A percentile compares a stretch with the other conserved stretches of the same genome.
phyloP scores from a whole-genome alignment of 257 asterid species.

The Ilex aquifolium region DNA sequence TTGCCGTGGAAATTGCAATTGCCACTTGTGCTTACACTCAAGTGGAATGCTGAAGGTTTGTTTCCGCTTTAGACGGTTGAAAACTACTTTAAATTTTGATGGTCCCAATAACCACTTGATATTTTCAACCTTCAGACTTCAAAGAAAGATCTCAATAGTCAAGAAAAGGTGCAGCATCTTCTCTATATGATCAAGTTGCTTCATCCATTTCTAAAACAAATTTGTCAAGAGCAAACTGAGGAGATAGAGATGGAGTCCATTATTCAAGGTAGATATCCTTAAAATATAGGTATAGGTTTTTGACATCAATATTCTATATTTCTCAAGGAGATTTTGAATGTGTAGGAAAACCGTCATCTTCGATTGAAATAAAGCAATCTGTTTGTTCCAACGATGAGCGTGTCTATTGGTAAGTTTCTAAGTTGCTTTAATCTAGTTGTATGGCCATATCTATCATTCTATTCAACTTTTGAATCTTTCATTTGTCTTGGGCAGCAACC shows the following conservation, averaged over 20 bases:
- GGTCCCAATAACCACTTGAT: slow-evolving; percentile 20
- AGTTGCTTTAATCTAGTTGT: slow-evolving; percentile 8
- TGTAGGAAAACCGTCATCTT: slow-evolving; percentile 46
- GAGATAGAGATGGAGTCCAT: slow-evolving; percentile 58
- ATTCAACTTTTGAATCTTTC: slow-evolving; percentile 7
- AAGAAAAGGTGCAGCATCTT: slow-evolving; percentile 57
- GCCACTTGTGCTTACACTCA: slow-evolving; percentile 75
- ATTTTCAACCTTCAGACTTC: slow-evolving; percentile 39
- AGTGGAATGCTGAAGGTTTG: slow-evolving; percentile 50
- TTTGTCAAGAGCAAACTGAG: slow-evolving; percentile 59
- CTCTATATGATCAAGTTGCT: slow-evolving; percentile 47
- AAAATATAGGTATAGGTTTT: background rate
- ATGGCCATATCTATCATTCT: slow-evolving; percentile 3
- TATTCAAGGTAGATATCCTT: slow-evolving; percentile 41
- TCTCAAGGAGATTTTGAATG: slow-evolving; percentile 18
- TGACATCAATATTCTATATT: background rate
- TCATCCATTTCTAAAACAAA: slow-evolving; percentile 54
- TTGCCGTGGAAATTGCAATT: slow-evolving; percentile 77
- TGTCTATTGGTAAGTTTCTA: slow-evolving; percentile 60
- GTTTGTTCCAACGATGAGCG: slow-evolving; percentile 59
- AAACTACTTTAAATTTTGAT: background rate
- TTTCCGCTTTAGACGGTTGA: slow-evolving; percentile 14
- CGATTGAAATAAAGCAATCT: slow-evolving; percentile 47
- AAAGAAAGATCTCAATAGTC: slow-evolving; percentile 40
- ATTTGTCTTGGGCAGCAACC: slow-evolving; percentile 51